phyloP scores from a whole-genome alignment of 768 basidiomycete genomes.

The Termitomyces sp. region DNA sequence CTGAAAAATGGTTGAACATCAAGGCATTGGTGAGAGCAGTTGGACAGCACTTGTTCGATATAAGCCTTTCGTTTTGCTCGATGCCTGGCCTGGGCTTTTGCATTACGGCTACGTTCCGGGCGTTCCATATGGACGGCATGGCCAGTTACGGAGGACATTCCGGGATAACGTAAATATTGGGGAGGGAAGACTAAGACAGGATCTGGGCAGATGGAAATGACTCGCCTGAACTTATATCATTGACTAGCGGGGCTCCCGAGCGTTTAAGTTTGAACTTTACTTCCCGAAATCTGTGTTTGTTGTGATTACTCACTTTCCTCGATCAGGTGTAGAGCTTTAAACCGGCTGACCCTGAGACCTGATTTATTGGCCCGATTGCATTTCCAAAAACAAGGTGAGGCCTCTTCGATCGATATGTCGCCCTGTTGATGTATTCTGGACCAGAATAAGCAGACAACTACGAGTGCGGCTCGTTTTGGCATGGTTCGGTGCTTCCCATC shows the following conservation, averaged over 20 bases:
- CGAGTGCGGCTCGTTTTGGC: constrained; percentile 3
- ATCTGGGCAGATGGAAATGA: constrained; percentile 33
- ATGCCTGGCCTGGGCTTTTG: constrained; percentile 84
- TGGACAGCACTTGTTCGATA: constrained; percentile 71
- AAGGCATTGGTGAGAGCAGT: neutral
- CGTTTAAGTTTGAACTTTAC: constrained; percentile 28
- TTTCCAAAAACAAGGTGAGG: constrained; percentile 1
- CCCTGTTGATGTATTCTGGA: constrained; percentile 1
- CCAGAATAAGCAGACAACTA: neutral
- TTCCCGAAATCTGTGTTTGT: constrained; percentile 27
- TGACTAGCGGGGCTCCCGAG: constrained; percentile 22
- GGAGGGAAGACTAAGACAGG: constrained; percentile 35
- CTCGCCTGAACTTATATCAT: constrained; percentile 33
- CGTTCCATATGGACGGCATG: constrained; percentile 55
- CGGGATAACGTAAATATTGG: constrained; percentile 50
- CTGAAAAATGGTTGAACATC: constrained; percentile 28
- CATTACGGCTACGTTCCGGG: constrained; percentile 83
- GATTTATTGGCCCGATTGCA: too few species aligned
- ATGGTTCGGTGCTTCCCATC: constrained; percentile 19
- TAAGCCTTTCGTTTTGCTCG: constrained; percentile 91
- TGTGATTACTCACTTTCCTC: constrained; percentile 44
- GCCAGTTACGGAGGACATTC: constrained; percentile 64
- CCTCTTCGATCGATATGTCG: constrained; percentile 10
- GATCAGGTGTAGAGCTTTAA: constrained; percentile 36
- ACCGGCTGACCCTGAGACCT: constrained; percentile 38